phyloP scores from a whole-genome alignment of 176 grass and related monocot genomes.

The Eragrostis curvula region DNA sequence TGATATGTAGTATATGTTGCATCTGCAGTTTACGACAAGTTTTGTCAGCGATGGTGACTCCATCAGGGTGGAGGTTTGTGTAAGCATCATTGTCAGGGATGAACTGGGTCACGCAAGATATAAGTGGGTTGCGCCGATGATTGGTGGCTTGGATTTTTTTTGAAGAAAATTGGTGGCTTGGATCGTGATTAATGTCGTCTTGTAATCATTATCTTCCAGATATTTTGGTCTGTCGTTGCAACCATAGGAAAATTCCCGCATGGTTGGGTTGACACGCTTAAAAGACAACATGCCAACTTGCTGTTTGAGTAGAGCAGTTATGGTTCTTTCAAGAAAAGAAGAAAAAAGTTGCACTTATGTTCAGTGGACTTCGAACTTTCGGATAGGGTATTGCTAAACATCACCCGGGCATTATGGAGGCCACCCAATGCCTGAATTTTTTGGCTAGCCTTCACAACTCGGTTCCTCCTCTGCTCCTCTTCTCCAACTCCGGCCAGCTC shows the following conservation, averaged over 20 bases:
- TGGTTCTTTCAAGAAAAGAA: too few species aligned
- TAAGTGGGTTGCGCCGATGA: constrained; percentile 25
- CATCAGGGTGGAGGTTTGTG: background rate
- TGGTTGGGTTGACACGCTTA: constrained; percentile 20
- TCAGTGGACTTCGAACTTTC: constrained; percentile 22
- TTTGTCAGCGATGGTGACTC: background rate
- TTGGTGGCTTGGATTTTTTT: constrained; percentile 35
- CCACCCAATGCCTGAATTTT: too few species aligned
- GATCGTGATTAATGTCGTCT: constrained; percentile 15
- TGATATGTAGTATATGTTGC: background rate
- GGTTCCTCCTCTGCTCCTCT: too few species aligned
- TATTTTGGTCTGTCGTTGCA: constrained; percentile 38
- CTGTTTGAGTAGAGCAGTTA: constrained; percentile 1
- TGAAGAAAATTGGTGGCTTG: constrained; percentile 42
- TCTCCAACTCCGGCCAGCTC: too few species aligned
- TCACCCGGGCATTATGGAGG: too few species aligned
- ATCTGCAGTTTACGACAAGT: constrained; percentile 6
- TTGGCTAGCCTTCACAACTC: too few species aligned
- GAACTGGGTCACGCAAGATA: background rate
- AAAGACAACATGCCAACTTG: constrained; percentile 14
- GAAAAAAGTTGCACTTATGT: too few species aligned
- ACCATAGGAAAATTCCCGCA: constrained; percentile 13
- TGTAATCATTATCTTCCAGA: constrained; percentile 35
- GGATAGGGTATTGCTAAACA: too few species aligned
- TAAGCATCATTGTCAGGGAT: background rate